Conservation (phyloP, 257 asterid species). For the Striga asiatica region DNA sequence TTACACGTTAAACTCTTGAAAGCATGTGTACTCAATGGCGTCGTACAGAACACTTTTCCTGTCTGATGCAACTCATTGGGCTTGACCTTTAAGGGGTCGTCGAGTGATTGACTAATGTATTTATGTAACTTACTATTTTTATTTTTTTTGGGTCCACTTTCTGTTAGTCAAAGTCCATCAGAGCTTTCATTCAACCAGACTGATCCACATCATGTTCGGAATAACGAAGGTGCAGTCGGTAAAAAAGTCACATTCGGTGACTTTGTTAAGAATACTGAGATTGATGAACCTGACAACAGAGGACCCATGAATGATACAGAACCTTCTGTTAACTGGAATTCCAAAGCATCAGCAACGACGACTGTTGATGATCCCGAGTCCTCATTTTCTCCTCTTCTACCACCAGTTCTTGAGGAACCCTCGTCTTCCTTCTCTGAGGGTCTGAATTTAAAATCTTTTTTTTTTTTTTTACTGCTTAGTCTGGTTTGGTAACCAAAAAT, state of each 20-base stretch:
- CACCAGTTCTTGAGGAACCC: constrained; percentile 97
- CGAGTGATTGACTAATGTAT: background rate
- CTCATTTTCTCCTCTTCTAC: constrained; percentile 62
- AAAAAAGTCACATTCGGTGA: constrained; percentile 84
- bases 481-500: constrained; percentile 14
- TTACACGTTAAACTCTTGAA: background rate
- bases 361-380: constrained; percentile 73
- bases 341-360: constrained; percentile 39
- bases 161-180: constrained; percentile 36
- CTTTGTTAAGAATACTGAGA: constrained; percentile 56
- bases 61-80: background rate
- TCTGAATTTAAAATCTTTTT: constrained; percentile 21
- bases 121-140: constrained; percentile 3
- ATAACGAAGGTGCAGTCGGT: constrained; percentile 39
- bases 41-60: background rate
- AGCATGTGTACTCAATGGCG: background rate
- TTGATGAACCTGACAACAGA: constrained; percentile 55
- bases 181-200: constrained; percentile 31
- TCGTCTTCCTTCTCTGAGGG: constrained; percentile 93
- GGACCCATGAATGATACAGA: constrained; percentile 52
- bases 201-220: constrained; percentile 30
- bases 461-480: constrained; percentile 13
- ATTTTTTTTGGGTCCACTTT: constrained; percentile 36
- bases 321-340: constrained; percentile 44
- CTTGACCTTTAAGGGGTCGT: background rate